These are phyloP conservation scores for Gaeumannomyces tritici DNA, from an alignment of 2,329 filamentous ascomycete species.

Conservation along the genomic window DNA sequence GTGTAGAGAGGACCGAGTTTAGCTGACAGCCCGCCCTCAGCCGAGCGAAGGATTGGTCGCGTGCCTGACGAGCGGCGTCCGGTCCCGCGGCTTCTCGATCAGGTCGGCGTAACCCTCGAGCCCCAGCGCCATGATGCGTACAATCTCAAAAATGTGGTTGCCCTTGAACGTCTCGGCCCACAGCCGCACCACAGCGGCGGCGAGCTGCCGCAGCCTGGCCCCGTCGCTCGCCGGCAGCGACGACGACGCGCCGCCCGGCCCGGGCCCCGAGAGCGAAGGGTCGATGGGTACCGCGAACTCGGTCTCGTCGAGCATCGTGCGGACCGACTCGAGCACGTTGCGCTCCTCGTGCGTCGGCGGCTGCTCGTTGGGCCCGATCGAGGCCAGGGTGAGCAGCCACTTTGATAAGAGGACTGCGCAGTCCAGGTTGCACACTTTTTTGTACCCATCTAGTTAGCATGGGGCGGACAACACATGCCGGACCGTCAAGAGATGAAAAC, in stretches of 20 bases:
- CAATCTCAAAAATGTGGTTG: slow-evolving; percentile 50
- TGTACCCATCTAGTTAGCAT: background rate
- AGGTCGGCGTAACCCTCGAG: slow-evolving; percentile 48
- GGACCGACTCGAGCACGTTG: slow-evolving; percentile 44
- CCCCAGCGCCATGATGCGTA: slow-evolving; percentile 47
- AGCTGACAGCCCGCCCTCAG: background rate
- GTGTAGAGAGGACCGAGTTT: too few species aligned
- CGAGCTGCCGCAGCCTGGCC: slow-evolving; percentile 43
- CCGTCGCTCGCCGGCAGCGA: slow-evolving; percentile 33
- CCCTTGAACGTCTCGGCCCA: slow-evolving; percentile 56
- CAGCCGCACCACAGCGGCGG: slow-evolving; percentile 46
- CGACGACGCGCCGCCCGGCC: slow-evolving; percentile 19
- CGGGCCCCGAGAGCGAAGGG: slow-evolving; percentile 35
- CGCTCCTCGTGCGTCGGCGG: slow-evolving; percentile 42
- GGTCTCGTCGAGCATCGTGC: slow-evolving; percentile 51
- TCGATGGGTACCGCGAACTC: slow-evolving; percentile 53
- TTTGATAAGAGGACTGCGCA: slow-evolving; percentile 51
- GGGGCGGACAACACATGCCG: slow-evolving; percentile 5
- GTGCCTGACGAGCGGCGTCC: slow-evolving; percentile 30
- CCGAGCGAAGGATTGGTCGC: background rate
- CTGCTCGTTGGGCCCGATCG: slow-evolving; percentile 38
- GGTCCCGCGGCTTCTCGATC: slow-evolving; percentile 43
- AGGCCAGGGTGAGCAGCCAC: slow-evolving; percentile 47
- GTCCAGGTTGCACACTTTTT: slow-evolving; percentile 47
- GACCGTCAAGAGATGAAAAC: slow-evolving; percentile 14